Evolutionary conservation across 495 filamentous ascomycete genomes (phyloP).

Genomic region (Elaphomyces granulatus): DNA sequence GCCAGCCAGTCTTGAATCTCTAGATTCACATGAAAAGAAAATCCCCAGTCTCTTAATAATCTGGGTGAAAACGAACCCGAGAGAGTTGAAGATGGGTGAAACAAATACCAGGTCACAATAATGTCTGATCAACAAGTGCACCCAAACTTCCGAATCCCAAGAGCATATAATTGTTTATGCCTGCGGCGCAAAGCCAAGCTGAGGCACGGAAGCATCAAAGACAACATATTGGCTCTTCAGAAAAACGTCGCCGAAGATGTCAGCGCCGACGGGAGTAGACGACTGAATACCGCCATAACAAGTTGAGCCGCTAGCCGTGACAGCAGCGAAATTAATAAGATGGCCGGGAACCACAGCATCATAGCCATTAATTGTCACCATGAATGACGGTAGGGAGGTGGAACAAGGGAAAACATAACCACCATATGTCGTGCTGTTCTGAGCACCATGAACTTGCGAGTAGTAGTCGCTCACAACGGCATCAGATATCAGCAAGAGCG

Average conservation of each 20-base stretch:
- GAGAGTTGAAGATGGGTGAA: too few relatives aligned
- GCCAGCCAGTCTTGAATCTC: too few relatives aligned
- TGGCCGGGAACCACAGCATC: slow-evolving; percentile 39
- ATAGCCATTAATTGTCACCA: slow-evolving; percentile 37
- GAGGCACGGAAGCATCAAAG: slow-evolving; percentile 33
- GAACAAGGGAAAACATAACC: slow-evolving; percentile 59
- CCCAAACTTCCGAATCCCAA: too few relatives aligned
- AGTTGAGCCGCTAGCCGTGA: slow-evolving; percentile 23
- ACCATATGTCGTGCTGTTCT: slow-evolving; percentile 32
- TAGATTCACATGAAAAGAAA: too few relatives aligned
- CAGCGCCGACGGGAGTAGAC: slow-evolving; percentile 46
- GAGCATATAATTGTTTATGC: slow-evolving; percentile 2
- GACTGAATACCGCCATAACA: slow-evolving; percentile 55
- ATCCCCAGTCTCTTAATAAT: too few relatives aligned
- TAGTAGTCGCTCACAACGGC: slow-evolving; percentile 51
- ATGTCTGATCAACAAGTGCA: too few relatives aligned
- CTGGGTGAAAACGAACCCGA: too few relatives aligned
- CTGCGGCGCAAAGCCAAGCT: slow-evolving; percentile 5
- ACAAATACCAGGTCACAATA: too few relatives aligned
- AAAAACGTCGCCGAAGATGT: slow-evolving; percentile 65
- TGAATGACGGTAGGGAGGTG: slow-evolving; percentile 46
- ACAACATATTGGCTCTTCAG: slow-evolving; percentile 69
- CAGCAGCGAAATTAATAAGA: slow-evolving; percentile 37
- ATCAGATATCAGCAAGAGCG: slow-evolving; percentile 48
- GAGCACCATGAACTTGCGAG: slow-evolving; percentile 35